Evolutionary conservation across 2,329 filamentous ascomycete genomes (phyloP), one percentile per base, ranked within the genome.

Genomic region (Hypoxylon sp.): DNA sequence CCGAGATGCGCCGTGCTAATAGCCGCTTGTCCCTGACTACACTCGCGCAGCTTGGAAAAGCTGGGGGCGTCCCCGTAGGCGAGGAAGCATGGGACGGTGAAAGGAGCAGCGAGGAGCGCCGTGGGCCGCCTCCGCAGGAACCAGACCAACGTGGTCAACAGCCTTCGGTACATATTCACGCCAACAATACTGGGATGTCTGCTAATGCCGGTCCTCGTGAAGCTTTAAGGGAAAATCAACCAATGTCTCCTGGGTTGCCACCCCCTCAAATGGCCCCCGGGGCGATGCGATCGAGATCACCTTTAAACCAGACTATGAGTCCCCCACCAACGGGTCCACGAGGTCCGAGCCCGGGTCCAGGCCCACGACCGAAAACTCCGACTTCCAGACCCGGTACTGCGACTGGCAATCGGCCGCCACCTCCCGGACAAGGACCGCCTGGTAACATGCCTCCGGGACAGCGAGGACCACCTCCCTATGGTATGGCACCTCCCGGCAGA

Each of bases 21-120:
- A 94, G 91, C 73, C 91, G 93, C 21, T 90, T 98, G 78, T 97
- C 96, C 27, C 88, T 86, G 72, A 90, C 89, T 0, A 98, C 95
- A 0, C 84, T 98, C 50, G 87, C 90, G 48, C 93, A 98, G 77
- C 85, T 98, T 77, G 89, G 89, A 32, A 91, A 91, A 72, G 92
- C 91, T 50, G 88, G 88, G 59, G 87, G 86, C 21, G 79, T 88
- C 53, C 77, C 82, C 51, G 76, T 77, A 7, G 76, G 80, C 44
- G 76, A 75, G 42, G 77, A 79, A 48, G 75, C 47, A 42, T 77
- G 61, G 62, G 67, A 74, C 63, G 72, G 46, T 68, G 78, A 74
- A 69, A 77, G 76, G 62, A 76, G 72, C 70, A 76, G 71, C 71
- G 79, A 80, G 69, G 75, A 79, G 61, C 75, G 72, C 69, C 74